phyloP scores from a whole-genome alignment of 1,284 basidiomycete genomes.

The Cutaneotrichosporon arboriforme region DNA sequence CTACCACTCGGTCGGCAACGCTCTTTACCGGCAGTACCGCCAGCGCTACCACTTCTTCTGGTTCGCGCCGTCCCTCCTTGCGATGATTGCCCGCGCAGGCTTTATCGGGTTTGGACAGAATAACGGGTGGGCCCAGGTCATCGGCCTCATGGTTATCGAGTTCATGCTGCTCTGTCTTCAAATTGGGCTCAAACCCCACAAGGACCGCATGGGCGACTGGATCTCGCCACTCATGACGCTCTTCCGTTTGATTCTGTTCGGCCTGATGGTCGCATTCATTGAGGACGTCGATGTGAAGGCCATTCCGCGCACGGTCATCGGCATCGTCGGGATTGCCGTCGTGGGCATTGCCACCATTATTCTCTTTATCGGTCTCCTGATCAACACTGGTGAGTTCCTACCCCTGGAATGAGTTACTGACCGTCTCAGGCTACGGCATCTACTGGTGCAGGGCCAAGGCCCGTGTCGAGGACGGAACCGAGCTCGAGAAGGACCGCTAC shows the following conservation, averaged over 20 bases:
- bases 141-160: slow-evolving; percentile 66
- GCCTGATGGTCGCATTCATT: slow-evolving; percentile 46
- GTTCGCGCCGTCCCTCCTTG: slow-evolving; percentile 46
- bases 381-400: slow-evolving; percentile 63
- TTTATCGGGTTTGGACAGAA: slow-evolving; percentile 66
- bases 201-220: slow-evolving; percentile 47
- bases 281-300: slow-evolving; percentile 34
- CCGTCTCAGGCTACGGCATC: slow-evolving; percentile 35
- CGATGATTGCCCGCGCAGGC: slow-evolving; percentile 55
- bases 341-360: slow-evolving; percentile 45
- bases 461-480: slow-evolving; percentile 43
- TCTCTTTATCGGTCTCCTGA: slow-evolving; percentile 77
- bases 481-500: slow-evolving; percentile 28
- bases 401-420: neutral
- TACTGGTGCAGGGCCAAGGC: slow-evolving; percentile 39
- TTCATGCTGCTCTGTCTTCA: slow-evolving; percentile 56
- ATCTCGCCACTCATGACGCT: slow-evolving; percentile 37
- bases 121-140: slow-evolving; percentile 65
- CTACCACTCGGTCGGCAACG: slow-evolving; percentile 42
- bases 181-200: slow-evolving; percentile 52
- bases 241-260: slow-evolving; percentile 41
- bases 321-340: slow-evolving; percentile 44
- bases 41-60: slow-evolving; percentile 50
- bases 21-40: slow-evolving; percentile 48
- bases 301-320: slow-evolving; percentile 44